Conservation (phyloP, 371 early-diverging fungal genomes). For the Mortierella sp. region DNA sequence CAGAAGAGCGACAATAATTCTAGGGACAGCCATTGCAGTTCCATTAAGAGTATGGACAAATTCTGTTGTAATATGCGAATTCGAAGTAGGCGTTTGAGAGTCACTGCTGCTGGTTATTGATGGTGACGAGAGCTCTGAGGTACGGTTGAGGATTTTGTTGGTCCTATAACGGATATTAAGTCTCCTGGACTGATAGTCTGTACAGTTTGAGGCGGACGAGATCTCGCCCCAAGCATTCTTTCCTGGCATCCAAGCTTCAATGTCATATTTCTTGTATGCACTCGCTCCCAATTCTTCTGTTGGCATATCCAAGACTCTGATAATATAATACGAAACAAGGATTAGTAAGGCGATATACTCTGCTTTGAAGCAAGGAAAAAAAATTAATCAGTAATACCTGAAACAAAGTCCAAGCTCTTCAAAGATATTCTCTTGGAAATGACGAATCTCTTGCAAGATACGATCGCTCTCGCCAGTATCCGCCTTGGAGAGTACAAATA, state of each 20-base stretch:
- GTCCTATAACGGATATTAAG: constrained; percentile 76
- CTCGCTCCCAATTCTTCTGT: constrained; percentile 94
- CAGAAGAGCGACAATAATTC: constrained; percentile 88
- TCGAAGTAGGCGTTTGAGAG: constrained; percentile 20
- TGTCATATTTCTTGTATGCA: constrained; percentile 92
- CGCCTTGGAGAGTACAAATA: constrained; percentile 84
- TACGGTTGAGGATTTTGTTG: constrained; percentile 23
- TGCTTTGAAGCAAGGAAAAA: background rate
- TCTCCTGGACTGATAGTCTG: constrained; percentile 88
- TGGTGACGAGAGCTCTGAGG: background rate
- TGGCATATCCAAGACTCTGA: constrained; percentile 91
- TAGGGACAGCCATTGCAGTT: constrained; percentile 94
- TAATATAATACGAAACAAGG: background rate
- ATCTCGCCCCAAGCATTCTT: constrained; percentile 91
- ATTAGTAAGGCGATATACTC: background rate
- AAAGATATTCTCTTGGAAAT: constrained; percentile 83
- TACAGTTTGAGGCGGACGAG: constrained; percentile 88
- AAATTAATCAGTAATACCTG: constrained; percentile 62
- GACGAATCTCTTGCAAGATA: constrained; percentile 78
- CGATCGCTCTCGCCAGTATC: constrained; percentile 66
- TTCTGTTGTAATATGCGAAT: constrained; percentile 55
- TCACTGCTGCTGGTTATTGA: constrained; percentile 3
- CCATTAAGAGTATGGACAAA: constrained; percentile 96
- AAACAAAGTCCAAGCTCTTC: constrained; percentile 85
- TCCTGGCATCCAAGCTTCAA: constrained; percentile 98